Conservation (phyloP, 192 early-diverging fungal genomes). For the Irineochytrium annulatum region DNA sequence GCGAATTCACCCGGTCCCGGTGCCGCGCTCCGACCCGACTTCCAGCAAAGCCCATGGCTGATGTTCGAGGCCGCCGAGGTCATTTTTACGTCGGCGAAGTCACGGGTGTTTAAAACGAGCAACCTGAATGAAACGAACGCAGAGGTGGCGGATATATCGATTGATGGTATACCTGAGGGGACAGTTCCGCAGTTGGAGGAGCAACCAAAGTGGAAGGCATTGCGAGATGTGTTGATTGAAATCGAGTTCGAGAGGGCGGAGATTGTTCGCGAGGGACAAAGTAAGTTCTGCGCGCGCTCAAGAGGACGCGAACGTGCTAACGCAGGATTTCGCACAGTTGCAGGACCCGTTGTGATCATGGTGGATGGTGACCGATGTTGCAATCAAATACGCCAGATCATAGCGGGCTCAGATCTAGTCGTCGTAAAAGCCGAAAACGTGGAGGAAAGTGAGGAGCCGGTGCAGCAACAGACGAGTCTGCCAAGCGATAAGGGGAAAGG, state of each 20-base stretch:
- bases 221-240: constrained; percentile 71
- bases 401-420: constrained; percentile 25
- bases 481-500: no score
- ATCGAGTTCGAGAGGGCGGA: constrained; percentile 61
- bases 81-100: constrained; percentile 60
- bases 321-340: constrained; percentile 4
- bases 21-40: constrained; percentile 22
- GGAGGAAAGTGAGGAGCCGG: no score
- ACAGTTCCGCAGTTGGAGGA: constrained; percentile 65
- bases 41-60: constrained; percentile 73
- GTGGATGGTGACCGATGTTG: constrained; percentile 61
- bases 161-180: background rate
- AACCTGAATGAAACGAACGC: background rate
- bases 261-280: background rate
- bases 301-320: background rate
- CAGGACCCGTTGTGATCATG: constrained; percentile 66
- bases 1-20: constrained; percentile 32
- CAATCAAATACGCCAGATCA: constrained; percentile 56
- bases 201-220: constrained; percentile 84
- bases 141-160: background rate
- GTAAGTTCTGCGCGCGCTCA: background rate
- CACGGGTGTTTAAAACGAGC: constrained; percentile 43
- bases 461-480: no score
- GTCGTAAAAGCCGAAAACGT: constrained; percentile 27
- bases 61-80: constrained; percentile 78